These are phyloP conservation scores for Penicillium parvum DNA, from an alignment of 495 filamentous ascomycete genomes.

Conservation along the genomic window DNA sequence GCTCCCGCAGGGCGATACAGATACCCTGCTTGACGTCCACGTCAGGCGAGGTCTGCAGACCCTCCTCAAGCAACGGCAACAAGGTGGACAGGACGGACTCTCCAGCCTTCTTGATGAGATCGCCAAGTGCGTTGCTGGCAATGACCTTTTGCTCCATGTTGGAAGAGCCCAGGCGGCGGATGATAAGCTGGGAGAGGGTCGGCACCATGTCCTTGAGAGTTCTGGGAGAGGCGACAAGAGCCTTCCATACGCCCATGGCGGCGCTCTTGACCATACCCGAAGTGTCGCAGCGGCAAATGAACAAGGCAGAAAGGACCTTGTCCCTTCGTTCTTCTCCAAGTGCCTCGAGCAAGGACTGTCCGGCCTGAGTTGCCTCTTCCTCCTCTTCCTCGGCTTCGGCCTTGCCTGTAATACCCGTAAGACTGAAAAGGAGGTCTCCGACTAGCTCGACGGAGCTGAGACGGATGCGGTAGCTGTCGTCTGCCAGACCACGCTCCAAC, in stretches of 20 bases:
- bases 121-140: slow-evolving; percentile 92
- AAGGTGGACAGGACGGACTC: slow-evolving; percentile 86
- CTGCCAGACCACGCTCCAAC: slow-evolving; percentile 89
- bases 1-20: slow-evolving; percentile 89
- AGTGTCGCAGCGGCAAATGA: slow-evolving; percentile 97
- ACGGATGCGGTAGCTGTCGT: slow-evolving; percentile 93
- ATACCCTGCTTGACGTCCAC: slow-evolving; percentile 96
- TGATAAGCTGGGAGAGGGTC: slow-evolving; percentile 89
- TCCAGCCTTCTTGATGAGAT: slow-evolving; percentile 93
- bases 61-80: slow-evolving; percentile 88
- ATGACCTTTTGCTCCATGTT: slow-evolving; percentile 99
- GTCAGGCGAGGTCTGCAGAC: slow-evolving; percentile 81
- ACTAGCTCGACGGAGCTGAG: slow-evolving; percentile 97
- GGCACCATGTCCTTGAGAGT: slow-evolving; percentile 94
- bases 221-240: slow-evolving; percentile 84
- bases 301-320: slow-evolving; percentile 90
- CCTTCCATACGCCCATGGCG: slow-evolving; percentile 93
- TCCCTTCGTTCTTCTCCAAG: slow-evolving; percentile 94
- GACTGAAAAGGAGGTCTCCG: slow-evolving; percentile 93
- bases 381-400: slow-evolving; percentile 79
- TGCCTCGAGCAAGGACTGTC: slow-evolving; percentile 84
- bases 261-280: slow-evolving; percentile 86
- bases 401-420: slow-evolving; percentile 88
- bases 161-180: slow-evolving; percentile 86
- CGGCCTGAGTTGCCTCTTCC: slow-evolving; percentile 72